Conservation (phyloP, 1,284 basidiomycete species). For the Xanthoconium separans region DNA sequence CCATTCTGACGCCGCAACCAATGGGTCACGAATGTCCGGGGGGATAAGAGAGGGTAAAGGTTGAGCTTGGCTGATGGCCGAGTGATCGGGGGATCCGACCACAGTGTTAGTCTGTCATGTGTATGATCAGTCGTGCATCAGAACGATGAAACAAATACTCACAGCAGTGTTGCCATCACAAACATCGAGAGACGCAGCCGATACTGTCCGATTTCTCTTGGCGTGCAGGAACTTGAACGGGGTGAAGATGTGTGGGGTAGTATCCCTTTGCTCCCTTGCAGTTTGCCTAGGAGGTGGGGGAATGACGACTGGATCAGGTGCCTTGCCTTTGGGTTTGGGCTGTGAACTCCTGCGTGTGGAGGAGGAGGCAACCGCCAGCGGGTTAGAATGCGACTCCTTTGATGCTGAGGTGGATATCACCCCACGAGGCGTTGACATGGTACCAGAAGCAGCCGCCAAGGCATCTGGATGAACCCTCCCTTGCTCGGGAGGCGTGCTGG, state of each 20-base stretch:
- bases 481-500: slow-evolving; percentile 25
- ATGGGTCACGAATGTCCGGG: slow-evolving; percentile 61
- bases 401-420: slow-evolving; percentile 4
- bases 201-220: slow-evolving; percentile 63
- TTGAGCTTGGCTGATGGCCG: slow-evolving; percentile 51
- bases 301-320: slow-evolving; percentile 29
- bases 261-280: slow-evolving; percentile 37
- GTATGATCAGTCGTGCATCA: slow-evolving; percentile 12
- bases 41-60: slow-evolving; percentile 51
- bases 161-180: slow-evolving; percentile 70
- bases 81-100: slow-evolving; percentile 71
- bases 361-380: slow-evolving; percentile 2
- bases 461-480: slow-evolving; percentile 15
- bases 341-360: slow-evolving; percentile 13
- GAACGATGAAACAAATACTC: slow-evolving; percentile 30
- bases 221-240: slow-evolving; percentile 57
- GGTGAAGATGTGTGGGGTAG: slow-evolving; percentile 50
- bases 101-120: slow-evolving; percentile 59
- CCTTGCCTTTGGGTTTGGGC: slow-evolving; percentile 25
- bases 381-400: slow-evolving; percentile 16
- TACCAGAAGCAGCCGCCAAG: not conserved
- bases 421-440: slow-evolving; percentile 14
- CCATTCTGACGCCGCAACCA: slow-evolving; percentile 66
- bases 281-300: slow-evolving; percentile 9
- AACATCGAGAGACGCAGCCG: slow-evolving; percentile 72